Evolutionary conservation across 2,329 filamentous ascomycete genomes (phyloP), one percentile per base, ranked within the genome.

Genomic region (Stagonosporopsis tanaceti): DNA sequence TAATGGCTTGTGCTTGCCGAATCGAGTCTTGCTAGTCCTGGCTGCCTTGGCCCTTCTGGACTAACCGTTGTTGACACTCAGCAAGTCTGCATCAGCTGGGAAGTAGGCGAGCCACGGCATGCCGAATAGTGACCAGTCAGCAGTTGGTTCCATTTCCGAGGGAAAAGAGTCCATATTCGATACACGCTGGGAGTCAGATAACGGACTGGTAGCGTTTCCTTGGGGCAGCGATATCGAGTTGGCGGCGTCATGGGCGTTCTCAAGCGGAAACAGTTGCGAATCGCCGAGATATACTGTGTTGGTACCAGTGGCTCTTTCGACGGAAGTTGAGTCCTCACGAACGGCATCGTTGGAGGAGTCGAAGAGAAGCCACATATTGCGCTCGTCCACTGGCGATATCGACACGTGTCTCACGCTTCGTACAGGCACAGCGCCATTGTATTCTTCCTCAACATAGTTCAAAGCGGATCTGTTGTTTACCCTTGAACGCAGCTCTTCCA

Each of bases 81-180:
- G 37, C 37, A 39, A 22, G 22, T 41, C 39, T 32, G 42, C 20
- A 46, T 38, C 45, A 11, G 45, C 7, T 25, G 45, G 45, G 9
- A 47, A 47, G 22, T 47, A 37, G 2, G 45, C 45, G 5, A 47
- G 32, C 45, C 45, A 47, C 2, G 45, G 45, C 45, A 47, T 27
- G 7, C 30, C 30, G 2, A 47, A 28, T 6, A 47, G 32, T 11
- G 45, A 37, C 45, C 32, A 47, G 22, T 37, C 45, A 17, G 22
- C 32, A 17, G 45, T n/a, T 14, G 37, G 15, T 7, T 47, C 32
- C 7, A 44, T 20, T 8, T 44, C 41, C 2, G 25, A n/a, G 12
- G n/a, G 12, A 2, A 15, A 3, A 9, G 14, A 11, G 17, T 27
- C 14, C 4, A 27, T 6, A 8, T 5, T 27, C 9, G 39, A 25